phyloP scores from a whole-genome alignment of 306 rosid genomes.

The Herpetospermum pedunculosum region DNA sequence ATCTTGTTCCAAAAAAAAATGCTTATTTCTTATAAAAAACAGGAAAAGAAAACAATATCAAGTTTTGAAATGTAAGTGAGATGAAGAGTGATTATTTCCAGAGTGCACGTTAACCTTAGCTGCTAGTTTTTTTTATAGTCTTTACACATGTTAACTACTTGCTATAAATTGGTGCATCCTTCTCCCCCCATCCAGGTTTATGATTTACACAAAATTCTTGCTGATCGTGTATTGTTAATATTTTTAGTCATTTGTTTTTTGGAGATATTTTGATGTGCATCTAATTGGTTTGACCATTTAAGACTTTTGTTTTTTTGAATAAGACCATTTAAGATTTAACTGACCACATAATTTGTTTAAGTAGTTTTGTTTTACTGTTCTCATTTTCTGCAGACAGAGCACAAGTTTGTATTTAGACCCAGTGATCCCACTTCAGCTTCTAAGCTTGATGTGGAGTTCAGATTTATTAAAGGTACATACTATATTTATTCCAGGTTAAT shows the following conservation, averaged over 20 bases:
- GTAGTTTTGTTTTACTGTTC: not conserved
- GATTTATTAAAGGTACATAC: slow-evolving; percentile 40
- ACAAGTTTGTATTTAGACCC: slow-evolving; percentile 48
- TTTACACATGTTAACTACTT: not conserved
- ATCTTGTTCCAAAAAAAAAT: too few species aligned
- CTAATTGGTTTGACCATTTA: not conserved
- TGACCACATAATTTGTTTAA: not conserved
- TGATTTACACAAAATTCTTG: not conserved
- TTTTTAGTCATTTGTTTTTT: too few species aligned
- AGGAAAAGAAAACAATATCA: not conserved
- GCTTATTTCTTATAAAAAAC: too few species aligned
- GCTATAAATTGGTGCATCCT: not conserved
- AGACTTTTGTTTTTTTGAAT: too few species aligned
- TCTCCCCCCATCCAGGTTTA: not conserved
- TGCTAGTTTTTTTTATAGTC: not conserved
- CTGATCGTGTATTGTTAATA: not conserved
- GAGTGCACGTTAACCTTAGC: not conserved
- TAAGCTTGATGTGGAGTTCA: slow-evolving; percentile 57
- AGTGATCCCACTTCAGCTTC: slow-evolving; percentile 52
- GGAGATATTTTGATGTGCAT: not conserved
- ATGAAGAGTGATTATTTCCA: not conserved
- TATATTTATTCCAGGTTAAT: not conserved
- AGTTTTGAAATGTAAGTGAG: not conserved
- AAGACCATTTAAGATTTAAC: not conserved
- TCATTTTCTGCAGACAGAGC: slow-evolving; percentile 33